Conservation (phyloP, 768 basidiomycete genomes). For the Polyporus arcularius region DNA sequence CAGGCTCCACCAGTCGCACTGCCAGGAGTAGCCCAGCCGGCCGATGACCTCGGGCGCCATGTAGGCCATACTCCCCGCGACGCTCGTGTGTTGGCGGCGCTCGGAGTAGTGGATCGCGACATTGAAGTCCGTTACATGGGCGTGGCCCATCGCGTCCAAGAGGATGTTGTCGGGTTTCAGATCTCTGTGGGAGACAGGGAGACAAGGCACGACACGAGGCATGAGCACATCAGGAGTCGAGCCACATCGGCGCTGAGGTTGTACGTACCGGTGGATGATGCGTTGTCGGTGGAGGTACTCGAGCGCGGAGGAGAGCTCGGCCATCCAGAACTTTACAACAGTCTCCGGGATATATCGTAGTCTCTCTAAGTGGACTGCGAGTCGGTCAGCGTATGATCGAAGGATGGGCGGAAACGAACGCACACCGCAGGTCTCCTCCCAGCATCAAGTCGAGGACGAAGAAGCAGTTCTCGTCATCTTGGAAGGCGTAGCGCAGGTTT, state of each 20-base stretch:
- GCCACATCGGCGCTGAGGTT: neutral
- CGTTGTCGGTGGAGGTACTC: constrained; percentile 89
- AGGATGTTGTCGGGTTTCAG: constrained; percentile 98
- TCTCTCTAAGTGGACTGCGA: constrained; percentile 81
- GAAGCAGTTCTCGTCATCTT: constrained; percentile 97
- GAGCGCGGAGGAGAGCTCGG: constrained; percentile 82
- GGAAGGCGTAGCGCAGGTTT: constrained; percentile 93
- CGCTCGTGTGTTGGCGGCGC: constrained; percentile 82
- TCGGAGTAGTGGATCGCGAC: constrained; percentile 98
- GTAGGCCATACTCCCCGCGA: constrained; percentile 99
- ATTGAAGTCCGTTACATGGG: constrained; percentile 98
- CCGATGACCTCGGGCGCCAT: constrained; percentile 98
- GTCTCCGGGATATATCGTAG: constrained; percentile 66
- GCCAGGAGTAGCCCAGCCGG: constrained; percentile 90
- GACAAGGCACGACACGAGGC: too few species aligned
- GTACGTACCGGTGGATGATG: constrained; percentile 88
- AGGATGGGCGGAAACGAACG: neutral
- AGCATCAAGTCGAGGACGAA: constrained; percentile 97
- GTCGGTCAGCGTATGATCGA: neutral
- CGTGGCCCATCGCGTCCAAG: constrained; percentile 90
- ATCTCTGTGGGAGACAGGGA: constrained; percentile 55
- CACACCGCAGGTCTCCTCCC: constrained; percentile 91
- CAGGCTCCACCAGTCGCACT: constrained; percentile 95
- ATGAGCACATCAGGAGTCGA: constrained; percentile 9
- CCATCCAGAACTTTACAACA: constrained; percentile 82